Evolutionary conservation across 2,329 filamentous ascomycete genomes (phyloP), one percentile per base, ranked within the genome.

Genomic region (Bimuria novae-zelandiae): DNA sequence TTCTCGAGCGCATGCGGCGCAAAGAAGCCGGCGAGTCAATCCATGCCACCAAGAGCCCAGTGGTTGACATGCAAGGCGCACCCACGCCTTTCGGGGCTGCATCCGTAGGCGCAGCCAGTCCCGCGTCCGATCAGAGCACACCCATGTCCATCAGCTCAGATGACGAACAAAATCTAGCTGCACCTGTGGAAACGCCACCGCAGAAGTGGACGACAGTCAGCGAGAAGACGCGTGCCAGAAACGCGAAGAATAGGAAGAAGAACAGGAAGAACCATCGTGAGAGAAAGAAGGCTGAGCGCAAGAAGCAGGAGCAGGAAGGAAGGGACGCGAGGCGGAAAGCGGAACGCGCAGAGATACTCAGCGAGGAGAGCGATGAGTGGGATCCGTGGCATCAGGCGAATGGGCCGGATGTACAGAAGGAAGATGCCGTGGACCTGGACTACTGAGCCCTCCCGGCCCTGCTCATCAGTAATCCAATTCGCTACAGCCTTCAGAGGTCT

Each of bases 381-480:
- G 78, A 78, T 42, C 74, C 77, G 23, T 74, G 76, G 59, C 73
- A 77, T 29, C 62, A 78, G 40, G 76, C 75, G 4, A 74, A 73
- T 22, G 76, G 79, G 29, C 67, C 77, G 33, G 78, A 80, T 54
- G 71, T 71, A 22, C 69, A 73, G 51, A 71, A 74, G 29, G 64
- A 68, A 16, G 64, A 72, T 17, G 61, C 64, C 1, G 60, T 78
- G 1, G 70, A 77, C n/a, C 69, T 84, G 48, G 77, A 82, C 55
- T 84, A 84, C 57, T 78, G 64, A 73, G 30, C 16, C 7, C 25
- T 22, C 16, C 23, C 25, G 25, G n/a, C n/a, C n/a, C n/a, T n/a
- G n/a, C n/a, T n/a, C n/a, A n/a, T n/a, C n/a, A n/a, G n/a, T n/a
- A n/a, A n/a, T n/a, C n/a, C n/a, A n/a, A n/a, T n/a, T n/a, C n/a